Percentiles rank a stretch among this genome's conserved stretches.
Evolutionary conservation across 768 basidiomycete genomes (phyloP).

Genomic region (Cyclocybe cylindracea): DNA sequence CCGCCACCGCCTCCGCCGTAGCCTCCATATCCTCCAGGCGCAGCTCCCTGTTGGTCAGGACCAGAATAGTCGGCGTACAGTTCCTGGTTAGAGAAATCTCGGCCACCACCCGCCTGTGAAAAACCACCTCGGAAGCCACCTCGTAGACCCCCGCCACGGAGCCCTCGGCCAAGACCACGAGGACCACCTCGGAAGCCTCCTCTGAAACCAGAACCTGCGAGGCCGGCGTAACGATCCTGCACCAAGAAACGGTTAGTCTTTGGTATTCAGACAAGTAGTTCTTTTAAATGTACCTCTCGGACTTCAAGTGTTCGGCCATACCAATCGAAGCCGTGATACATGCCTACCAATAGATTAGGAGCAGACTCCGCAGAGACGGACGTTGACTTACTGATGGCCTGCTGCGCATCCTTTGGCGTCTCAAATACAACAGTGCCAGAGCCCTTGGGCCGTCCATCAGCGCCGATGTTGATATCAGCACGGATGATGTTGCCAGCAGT

Average conservation of each 20-base stretch:
- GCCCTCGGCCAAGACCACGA: constrained; percentile 42
- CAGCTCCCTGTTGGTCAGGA: constrained; percentile 66
- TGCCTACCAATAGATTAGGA: constrained; percentile 48
- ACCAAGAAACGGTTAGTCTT: background rate
- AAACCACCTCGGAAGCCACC: constrained; percentile 60
- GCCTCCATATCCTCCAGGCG: constrained; percentile 34
- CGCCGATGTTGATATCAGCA: constrained; percentile 93
- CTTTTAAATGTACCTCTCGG: constrained; percentile 66
- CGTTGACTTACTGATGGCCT: constrained; percentile 80
- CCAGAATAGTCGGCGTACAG: constrained; percentile 93
- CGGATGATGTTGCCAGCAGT: constrained; percentile 93
- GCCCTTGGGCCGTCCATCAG: constrained; percentile 92
- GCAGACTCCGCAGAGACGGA: background rate
- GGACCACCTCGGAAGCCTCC: constrained; percentile 59
- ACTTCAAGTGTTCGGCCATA: constrained; percentile 95
- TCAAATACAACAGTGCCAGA: constrained; percentile 98
- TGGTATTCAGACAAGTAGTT: background rate
- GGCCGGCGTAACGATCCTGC: constrained; percentile 87
- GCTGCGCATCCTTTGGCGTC: constrained; percentile 84
- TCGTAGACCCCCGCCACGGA: constrained; percentile 30
- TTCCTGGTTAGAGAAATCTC: constrained; percentile 85
- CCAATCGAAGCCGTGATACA: constrained; percentile 99
- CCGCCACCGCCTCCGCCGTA: constrained; percentile 30
- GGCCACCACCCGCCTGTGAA: constrained; percentile 47
- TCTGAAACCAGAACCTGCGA: constrained; percentile 69